Evolutionary conservation across 1,284 basidiomycete genomes (phyloP).

Genomic region (Sporisorium scitamineum): DNA sequence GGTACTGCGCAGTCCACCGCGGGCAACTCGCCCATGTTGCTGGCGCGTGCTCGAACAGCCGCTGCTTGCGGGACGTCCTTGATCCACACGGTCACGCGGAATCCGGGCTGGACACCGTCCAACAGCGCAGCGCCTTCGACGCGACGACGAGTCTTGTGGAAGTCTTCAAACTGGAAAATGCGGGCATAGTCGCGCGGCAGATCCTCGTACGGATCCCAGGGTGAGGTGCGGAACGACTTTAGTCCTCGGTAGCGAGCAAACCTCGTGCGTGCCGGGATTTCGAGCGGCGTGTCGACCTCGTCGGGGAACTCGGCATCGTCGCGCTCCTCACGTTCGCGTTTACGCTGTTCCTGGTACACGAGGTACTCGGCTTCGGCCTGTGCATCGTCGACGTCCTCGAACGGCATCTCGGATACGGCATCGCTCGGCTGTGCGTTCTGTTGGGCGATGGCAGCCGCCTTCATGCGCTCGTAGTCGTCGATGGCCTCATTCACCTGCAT

Average conservation of each 20-base stretch:
- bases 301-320: slow-evolving; percentile 91
- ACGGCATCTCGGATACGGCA: slow-evolving; percentile 29
- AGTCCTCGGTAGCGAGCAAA: slow-evolving; percentile 94
- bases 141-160: slow-evolving; percentile 83
- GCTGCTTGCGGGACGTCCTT: slow-evolving; percentile 56
- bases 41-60: slow-evolving; percentile 51
- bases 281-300: slow-evolving; percentile 94
- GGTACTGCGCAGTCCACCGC: slow-evolving; percentile 71
- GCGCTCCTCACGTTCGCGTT: slow-evolving; percentile 80
- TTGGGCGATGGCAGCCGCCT: slow-evolving; percentile 73
- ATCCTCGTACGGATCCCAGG: slow-evolving; percentile 98
- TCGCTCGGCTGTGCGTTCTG: slow-evolving; percentile 29
- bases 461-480: slow-evolving; percentile 90
- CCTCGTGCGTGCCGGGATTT: slow-evolving; percentile 83
- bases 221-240: slow-evolving; percentile 90
- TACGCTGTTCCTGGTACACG: slow-evolving; percentile 80
- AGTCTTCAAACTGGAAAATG: slow-evolving; percentile 98
- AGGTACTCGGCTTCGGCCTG: slow-evolving; percentile 75
- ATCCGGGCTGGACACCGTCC: slow-evolving; percentile 58
- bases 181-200: slow-evolving; percentile 91
- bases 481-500: slow-evolving; percentile 76
- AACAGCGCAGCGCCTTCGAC: slow-evolving; percentile 72
- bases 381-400: slow-evolving; percentile 71
- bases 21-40: slow-evolving; percentile 5
- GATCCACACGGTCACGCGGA: slow-evolving; percentile 54